These are phyloP conservation scores for Aspergillus leporis DNA, from an alignment of 495 filamentous ascomycete species.

Conservation along the genomic window DNA sequence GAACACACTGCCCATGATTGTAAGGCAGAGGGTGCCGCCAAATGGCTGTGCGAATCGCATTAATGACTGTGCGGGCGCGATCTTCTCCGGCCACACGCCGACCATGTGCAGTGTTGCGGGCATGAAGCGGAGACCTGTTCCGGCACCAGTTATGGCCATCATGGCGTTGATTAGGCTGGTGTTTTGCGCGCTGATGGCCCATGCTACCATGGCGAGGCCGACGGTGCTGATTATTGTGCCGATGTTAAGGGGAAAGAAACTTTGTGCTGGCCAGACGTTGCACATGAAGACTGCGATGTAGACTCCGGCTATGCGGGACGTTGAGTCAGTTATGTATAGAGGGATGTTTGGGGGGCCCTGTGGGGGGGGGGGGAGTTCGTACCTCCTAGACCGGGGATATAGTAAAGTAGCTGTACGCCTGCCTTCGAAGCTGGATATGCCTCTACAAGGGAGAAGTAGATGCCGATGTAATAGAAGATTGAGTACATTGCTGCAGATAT, in stretches of 20 bases:
- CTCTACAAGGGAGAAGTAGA: slow-evolving; percentile 59
- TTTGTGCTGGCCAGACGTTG: slow-evolving; percentile 58
- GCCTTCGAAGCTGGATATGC: slow-evolving; percentile 45
- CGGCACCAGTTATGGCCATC: slow-evolving; percentile 58
- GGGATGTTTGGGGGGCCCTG: background rate
- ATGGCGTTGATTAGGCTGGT: slow-evolving; percentile 53
- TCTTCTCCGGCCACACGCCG: slow-evolving; percentile 52
- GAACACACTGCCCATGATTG: slow-evolving; percentile 62
- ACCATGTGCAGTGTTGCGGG: slow-evolving; percentile 51
- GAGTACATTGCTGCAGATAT: slow-evolving; percentile 38
- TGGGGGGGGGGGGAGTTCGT: background rate
- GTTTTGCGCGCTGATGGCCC: slow-evolving; percentile 42
- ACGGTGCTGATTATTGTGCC: slow-evolving; percentile 50
- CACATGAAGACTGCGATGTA: slow-evolving; percentile 55
- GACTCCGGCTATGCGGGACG: slow-evolving; percentile 41
- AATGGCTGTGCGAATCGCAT: slow-evolving; percentile 53
- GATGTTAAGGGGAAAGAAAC: slow-evolving; percentile 49
- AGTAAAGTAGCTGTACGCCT: slow-evolving; percentile 53
- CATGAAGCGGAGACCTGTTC: slow-evolving; percentile 54
- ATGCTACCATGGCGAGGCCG: slow-evolving; percentile 49
- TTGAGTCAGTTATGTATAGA: background rate
- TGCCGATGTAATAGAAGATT: slow-evolving; percentile 61
- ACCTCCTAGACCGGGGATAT: slow-evolving; percentile 45
- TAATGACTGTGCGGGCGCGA: slow-evolving; percentile 52
- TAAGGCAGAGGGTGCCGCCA: slow-evolving; percentile 58